These are phyloP conservation scores for Ganoderma lucidum DNA, from an alignment of 1,284 basidiomycete genomes.

Conservation along the genomic window DNA sequence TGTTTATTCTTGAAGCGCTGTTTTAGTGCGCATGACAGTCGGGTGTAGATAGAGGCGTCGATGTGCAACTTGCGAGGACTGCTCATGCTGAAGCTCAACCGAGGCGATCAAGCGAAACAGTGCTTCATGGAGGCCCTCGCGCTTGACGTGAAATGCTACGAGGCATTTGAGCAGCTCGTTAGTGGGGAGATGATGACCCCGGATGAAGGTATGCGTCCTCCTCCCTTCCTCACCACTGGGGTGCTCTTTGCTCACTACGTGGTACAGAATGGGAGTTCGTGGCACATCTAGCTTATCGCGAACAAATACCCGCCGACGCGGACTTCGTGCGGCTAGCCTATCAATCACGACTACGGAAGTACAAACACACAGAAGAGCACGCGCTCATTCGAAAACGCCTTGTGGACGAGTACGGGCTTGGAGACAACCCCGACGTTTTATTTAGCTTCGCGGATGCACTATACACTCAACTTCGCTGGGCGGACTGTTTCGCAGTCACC, in stretches of 20 bases:
- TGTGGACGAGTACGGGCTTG: slow-evolving; percentile 80
- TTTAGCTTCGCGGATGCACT: slow-evolving; percentile 93
- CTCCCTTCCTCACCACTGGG: not conserved
- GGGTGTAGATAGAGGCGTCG: slow-evolving; percentile 85
- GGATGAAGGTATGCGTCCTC: slow-evolving; percentile 74
- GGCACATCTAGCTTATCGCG: slow-evolving; percentile 81
- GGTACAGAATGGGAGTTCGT: slow-evolving; percentile 95
- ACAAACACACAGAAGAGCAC: slow-evolving; percentile 86
- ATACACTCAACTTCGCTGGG: slow-evolving; percentile 90
- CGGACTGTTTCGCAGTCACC: slow-evolving; percentile 93
- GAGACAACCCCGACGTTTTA: slow-evolving; percentile 92
- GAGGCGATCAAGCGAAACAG: slow-evolving; percentile 88
- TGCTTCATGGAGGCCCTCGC: slow-evolving; percentile 95
- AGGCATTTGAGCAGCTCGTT: slow-evolving; percentile 92
- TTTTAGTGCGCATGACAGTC: slow-evolving; percentile 7
- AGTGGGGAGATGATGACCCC: slow-evolving; percentile 94
- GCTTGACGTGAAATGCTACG: slow-evolving; percentile 97
- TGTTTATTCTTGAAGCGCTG: not conserved
- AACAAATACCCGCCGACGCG: slow-evolving; percentile 88
- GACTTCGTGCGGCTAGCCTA: slow-evolving; percentile 94
- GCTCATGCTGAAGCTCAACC: slow-evolving; percentile 93
- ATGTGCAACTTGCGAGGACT: slow-evolving; percentile 95
- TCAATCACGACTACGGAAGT: slow-evolving; percentile 90
- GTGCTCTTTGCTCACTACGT: not conserved
- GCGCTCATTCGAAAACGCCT: slow-evolving; percentile 77